phyloP scores from a whole-genome alignment of 768 basidiomycete genomes.

The Rubroboletus pulcherrimus region DNA sequence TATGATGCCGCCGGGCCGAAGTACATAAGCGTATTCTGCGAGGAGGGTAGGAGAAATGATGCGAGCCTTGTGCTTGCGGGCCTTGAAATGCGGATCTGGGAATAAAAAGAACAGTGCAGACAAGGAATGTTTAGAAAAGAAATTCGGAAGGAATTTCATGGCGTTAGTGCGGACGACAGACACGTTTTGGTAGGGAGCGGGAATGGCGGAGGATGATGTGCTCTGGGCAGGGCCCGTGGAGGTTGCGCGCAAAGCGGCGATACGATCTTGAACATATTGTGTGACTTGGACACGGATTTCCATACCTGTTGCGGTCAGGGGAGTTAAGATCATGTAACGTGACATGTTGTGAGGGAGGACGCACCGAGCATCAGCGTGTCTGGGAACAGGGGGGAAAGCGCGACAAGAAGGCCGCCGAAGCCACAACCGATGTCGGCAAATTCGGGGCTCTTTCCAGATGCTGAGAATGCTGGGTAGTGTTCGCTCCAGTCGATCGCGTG shows the following conservation, averaged over 20 bases:
- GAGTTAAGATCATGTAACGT: neutral
- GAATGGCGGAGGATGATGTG: conserved; percentile 23
- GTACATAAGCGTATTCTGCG: conserved; percentile 94
- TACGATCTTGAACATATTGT: conserved; percentile 92
- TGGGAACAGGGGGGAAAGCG: conserved; percentile 87
- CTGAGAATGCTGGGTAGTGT: conserved; percentile 74
- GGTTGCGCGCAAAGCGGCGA: conserved; percentile 82
- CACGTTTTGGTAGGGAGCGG: conserved; percentile 75
- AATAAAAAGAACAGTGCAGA: conserved; percentile 96
- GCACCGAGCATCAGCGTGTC: conserved; percentile 91
- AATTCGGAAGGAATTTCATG: conserved; percentile 98
- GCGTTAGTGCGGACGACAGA: conserved; percentile 94
- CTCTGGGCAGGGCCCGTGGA: conserved; percentile 25
- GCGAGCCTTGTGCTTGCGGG: conserved; percentile 96
- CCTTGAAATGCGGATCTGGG: conserved; percentile 98
- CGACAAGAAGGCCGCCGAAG: conserved; percentile 89
- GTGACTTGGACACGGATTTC: conserved; percentile 97
- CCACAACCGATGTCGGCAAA: conserved; percentile 98
- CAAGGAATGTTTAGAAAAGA: conserved; percentile 86
- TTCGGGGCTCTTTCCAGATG: conserved; percentile 66
- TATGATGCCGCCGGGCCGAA: conserved; percentile 89
- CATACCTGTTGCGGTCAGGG: conserved; percentile 56
- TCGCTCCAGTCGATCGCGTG: conserved; percentile 71
- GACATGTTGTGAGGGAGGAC: conserved; percentile 18
- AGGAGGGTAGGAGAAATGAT: conserved; percentile 97